A percentile compares a stretch with the other conserved stretches of the same genome.
Evolutionary conservation across 1,139 yeast genomes (phyloP).

Genomic region (Saccharomyces hybrid): DNA sequence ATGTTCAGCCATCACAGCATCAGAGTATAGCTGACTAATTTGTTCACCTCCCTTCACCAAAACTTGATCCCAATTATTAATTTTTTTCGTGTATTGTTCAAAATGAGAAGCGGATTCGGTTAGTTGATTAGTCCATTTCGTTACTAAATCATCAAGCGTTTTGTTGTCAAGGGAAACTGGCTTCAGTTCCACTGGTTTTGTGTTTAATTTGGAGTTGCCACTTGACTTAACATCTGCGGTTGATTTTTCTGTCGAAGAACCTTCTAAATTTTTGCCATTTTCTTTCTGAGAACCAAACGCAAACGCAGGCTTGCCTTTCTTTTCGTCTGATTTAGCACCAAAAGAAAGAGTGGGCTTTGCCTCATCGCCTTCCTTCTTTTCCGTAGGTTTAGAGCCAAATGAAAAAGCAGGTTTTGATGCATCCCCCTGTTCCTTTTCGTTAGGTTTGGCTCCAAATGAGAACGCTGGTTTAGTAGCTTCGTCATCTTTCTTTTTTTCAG

Average conservation of each 20-base stretch:
- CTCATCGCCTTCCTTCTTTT: too few species aligned
- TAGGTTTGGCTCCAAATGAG: too few species aligned
- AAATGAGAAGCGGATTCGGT: conserved; percentile 67
- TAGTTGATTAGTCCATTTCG: conserved; percentile 88
- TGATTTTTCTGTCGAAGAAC: conserved; percentile 13
- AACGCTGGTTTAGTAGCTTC: too few species aligned
- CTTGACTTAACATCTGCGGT: conserved; percentile 8
- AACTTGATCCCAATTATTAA: conserved; percentile 78
- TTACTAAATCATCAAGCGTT: conserved; percentile 84
- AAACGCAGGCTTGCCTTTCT: too few species aligned
- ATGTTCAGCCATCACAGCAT: conserved; percentile 76
- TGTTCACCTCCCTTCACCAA: conserved; percentile 85
- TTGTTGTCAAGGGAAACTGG: conserved; percentile 82
- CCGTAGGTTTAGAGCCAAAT: too few species aligned
- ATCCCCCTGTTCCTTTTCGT: too few species aligned
- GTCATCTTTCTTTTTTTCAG: too few species aligned
- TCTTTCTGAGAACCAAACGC: too few species aligned
- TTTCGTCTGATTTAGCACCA: too few species aligned
- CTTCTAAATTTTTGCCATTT: too few species aligned
- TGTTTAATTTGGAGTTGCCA: conserved; percentile 11
- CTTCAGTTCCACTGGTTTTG: conserved; percentile 50
- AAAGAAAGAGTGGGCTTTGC: too few species aligned
- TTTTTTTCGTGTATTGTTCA: conserved; percentile 66
- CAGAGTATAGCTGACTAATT: conserved; percentile 69
- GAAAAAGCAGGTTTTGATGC: too few species aligned